Evolutionary conservation across 2,329 filamentous ascomycete species (phyloP).

Genomic region (Byssochlamys sp.): DNA sequence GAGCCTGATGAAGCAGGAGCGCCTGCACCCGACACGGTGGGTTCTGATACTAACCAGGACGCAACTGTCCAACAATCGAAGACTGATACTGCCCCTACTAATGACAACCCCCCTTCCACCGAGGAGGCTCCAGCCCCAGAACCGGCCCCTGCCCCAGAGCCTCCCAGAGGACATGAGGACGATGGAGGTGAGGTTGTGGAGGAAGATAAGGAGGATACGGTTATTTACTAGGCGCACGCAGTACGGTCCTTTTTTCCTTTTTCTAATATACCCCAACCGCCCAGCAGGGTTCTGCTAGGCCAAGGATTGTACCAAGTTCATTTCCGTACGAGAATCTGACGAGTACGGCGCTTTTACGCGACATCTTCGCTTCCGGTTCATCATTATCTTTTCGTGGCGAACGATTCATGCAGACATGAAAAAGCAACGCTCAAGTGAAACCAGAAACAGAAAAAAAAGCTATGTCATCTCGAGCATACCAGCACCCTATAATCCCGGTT

Average conservation of each 20-base stretch:
- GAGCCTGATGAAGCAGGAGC: conserved; percentile 32
- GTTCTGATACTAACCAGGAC: conserved; percentile 13
- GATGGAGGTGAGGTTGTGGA: conserved; percentile 69
- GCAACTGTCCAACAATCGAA: conserved; percentile 7
- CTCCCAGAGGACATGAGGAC: conserved; percentile 48
- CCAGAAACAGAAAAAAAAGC: not conserved
- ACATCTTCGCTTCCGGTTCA: not conserved
- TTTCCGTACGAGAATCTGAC: not conserved
- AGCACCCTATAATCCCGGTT: not conserved
- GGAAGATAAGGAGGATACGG: conserved; percentile 78
- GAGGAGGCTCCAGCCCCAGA: conserved; percentile 28
- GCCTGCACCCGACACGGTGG: conserved; percentile 31
- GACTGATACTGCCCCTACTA: conserved; percentile 12
- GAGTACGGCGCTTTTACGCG: not conserved
- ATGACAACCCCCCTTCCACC: conserved; percentile 21
- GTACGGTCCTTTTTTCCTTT: not conserved
- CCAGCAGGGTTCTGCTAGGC: not conserved
- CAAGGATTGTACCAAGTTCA: not conserved
- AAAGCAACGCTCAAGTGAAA: not conserved
- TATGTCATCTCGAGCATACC: not conserved
- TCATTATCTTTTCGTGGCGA: not conserved
- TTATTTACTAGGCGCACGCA: conserved; percentile 58
- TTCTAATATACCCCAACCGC: not conserved
- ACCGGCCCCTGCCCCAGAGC: conserved; percentile 25
- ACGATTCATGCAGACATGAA: not conserved